Conservation (phyloP, 2,329 filamentous ascomycete genomes). For the Colletotrichum destructivum region DNA sequence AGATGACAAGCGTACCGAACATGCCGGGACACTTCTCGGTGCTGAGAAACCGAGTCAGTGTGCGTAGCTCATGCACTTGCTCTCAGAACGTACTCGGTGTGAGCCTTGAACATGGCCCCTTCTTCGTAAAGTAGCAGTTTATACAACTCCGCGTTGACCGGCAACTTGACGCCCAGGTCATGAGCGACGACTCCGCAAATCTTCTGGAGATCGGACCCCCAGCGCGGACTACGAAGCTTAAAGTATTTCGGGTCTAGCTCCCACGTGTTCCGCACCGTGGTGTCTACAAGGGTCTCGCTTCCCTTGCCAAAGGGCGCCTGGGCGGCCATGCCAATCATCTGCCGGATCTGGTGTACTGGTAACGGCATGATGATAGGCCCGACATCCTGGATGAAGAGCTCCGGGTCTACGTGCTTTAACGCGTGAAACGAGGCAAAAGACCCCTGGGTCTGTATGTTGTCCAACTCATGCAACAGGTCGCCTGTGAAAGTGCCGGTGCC, state of each 20-base stretch:
- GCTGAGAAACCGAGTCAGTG: constrained; percentile 44
- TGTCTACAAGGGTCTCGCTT: constrained; percentile 57
- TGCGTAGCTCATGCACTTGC: background rate
- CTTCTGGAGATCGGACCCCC: constrained; percentile 47
- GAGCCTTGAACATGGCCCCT: constrained; percentile 64
- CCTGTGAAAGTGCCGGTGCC: constrained; percentile 10
- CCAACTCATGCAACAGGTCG: constrained; percentile 33
- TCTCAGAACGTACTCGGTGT: constrained; percentile 54
- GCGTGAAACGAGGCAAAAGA: constrained; percentile 42
- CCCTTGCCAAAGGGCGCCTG: constrained; percentile 57
- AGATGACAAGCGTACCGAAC: constrained; percentile 66
- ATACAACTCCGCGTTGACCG: constrained; percentile 55
- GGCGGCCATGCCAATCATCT: constrained; percentile 47
- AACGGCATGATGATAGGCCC: constrained; percentile 48
- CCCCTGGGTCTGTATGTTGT: constrained; percentile 36
- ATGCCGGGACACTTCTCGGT: constrained; percentile 63
- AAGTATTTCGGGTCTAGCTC: constrained; percentile 59
- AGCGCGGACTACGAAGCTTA: constrained; percentile 52
- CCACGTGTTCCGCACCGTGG: constrained; percentile 58
- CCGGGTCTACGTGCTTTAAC: constrained; percentile 23
- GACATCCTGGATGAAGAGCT: constrained; percentile 41
- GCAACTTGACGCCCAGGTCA: constrained; percentile 51
- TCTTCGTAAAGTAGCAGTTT: constrained; percentile 67
- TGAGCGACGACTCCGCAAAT: constrained; percentile 47
- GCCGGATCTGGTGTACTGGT: constrained; percentile 44